A percentile compares a stretch with the other conserved stretches of the same genome.
Conservation (phyloP, 371 early-diverging fungal species). For the Capillidium rhysosporum region DNA sequence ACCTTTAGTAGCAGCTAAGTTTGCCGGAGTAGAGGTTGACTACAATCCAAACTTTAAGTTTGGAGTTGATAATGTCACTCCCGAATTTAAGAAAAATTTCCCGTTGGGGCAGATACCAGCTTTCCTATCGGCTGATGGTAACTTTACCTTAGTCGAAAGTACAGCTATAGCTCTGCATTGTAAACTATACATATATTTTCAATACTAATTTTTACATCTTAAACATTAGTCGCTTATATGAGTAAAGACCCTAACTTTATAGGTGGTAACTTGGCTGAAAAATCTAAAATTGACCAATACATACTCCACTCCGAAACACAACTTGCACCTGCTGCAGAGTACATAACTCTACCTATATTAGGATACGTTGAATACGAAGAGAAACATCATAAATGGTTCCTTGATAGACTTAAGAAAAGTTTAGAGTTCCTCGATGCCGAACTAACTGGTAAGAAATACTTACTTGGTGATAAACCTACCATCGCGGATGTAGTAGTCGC, state of each 20-base stretch:
- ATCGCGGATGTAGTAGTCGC: slow-evolving; percentile 67
- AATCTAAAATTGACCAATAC: slow-evolving; percentile 58
- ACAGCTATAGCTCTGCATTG: slow-evolving; percentile 77
- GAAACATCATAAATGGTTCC: slow-evolving; percentile 38
- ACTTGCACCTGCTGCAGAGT: slow-evolving; percentile 19
- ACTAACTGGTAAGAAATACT: slow-evolving; percentile 60
- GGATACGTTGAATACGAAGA: slow-evolving; percentile 44
- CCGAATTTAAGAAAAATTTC: slow-evolving; percentile 67
- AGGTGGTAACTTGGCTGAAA: slow-evolving; percentile 45
- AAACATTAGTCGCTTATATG: slow-evolving; percentile 30
- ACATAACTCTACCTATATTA: slow-evolving; percentile 42
- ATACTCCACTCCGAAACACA: slow-evolving; percentile 50
- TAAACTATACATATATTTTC: slow-evolving; percentile 14
- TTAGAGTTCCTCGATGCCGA: slow-evolving; percentile 48
- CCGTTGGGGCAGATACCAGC: slow-evolving; percentile 32
- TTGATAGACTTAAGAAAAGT: slow-evolving; percentile 34
- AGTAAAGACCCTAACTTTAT: slow-evolving; percentile 36
- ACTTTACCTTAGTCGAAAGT: slow-evolving; percentile 45
- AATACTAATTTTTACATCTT: slow-evolving; percentile 7
- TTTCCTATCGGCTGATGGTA: slow-evolving; percentile 53
- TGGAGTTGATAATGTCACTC: slow-evolving; percentile 44
- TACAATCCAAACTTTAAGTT: slow-evolving; percentile 38
- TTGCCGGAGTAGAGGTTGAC: slow-evolving; percentile 49
- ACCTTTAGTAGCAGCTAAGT: slow-evolving; percentile 54
- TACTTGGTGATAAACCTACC: slow-evolving; percentile 80